Percentiles rank a stretch among this genome's conserved stretches.
Evolutionary conservation across 2,329 filamentous ascomycete genomes (phyloP).

Genomic region (Venturia asperata): DNA sequence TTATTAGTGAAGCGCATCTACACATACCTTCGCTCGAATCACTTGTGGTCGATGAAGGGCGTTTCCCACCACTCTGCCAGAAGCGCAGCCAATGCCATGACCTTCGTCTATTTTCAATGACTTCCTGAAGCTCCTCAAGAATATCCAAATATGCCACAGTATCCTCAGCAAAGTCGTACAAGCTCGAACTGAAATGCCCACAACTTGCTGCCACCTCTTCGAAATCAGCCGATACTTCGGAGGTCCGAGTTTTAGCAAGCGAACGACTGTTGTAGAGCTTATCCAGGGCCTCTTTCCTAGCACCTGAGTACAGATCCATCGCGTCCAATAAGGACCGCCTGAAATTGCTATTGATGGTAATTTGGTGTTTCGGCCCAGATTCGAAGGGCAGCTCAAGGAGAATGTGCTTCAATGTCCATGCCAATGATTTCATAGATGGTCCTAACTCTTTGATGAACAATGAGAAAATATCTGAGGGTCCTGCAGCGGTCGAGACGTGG

Average conservation of each 20-base stretch:
- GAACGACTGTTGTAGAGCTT: slow-evolving; percentile 76
- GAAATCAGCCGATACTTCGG: slow-evolving; percentile 81
- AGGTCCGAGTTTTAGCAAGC: slow-evolving; percentile 58
- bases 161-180: slow-evolving; percentile 86
- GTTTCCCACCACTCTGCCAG: slow-evolving; percentile 47
- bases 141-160: slow-evolving; percentile 76
- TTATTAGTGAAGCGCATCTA: background rate
- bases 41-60: background rate
- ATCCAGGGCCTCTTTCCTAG: slow-evolving; percentile 67
- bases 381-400: slow-evolving; percentile 82
- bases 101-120: slow-evolving; percentile 56
- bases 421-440: slow-evolving; percentile 93
- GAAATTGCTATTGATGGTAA: slow-evolving; percentile 73
- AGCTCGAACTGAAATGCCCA: slow-evolving; percentile 88
- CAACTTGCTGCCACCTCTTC: slow-evolving; percentile 98
- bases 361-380: slow-evolving; percentile 56
- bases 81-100: slow-evolving; percentile 83
- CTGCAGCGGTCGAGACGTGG: background rate
- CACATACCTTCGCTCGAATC: slow-evolving; percentile 22
- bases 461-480: slow-evolving; percentile 80
- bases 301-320: slow-evolving; percentile 67
- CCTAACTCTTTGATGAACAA: slow-evolving; percentile 84
- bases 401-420: slow-evolving; percentile 81
- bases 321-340: slow-evolving; percentile 74
- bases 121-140: slow-evolving; percentile 77